Evolutionary conservation across 352 stramenopile species (phyloP).

Genomic region (Pythium vanterpoolii): DNA sequence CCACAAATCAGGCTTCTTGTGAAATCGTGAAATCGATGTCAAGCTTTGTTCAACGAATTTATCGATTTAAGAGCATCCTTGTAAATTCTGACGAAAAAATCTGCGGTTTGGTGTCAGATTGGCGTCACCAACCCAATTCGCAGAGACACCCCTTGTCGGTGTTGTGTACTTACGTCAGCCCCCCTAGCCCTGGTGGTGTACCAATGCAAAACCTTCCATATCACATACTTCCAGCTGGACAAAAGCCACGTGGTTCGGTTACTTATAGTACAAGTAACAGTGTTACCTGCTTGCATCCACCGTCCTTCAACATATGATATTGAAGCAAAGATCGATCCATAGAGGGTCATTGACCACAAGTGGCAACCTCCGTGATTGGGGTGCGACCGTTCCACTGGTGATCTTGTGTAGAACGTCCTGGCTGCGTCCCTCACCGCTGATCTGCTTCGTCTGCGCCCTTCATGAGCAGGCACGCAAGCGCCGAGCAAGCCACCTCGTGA

Average conservation of each 20-base stretch:
- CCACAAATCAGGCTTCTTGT: background rate
- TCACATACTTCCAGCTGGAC: slow-evolving; percentile 1
- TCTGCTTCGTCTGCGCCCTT: background rate
- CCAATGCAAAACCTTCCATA: slow-evolving; percentile 2
- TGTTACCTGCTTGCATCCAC: background rate
- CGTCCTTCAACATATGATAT: background rate
- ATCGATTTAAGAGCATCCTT: too few species aligned
- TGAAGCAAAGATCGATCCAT: background rate
- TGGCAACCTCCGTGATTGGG: background rate
- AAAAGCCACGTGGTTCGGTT: background rate
- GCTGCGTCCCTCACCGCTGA: background rate
- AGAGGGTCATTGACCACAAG: background rate
- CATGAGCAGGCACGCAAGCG: background rate
- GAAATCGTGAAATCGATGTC: background rate
- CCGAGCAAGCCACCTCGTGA: background rate
- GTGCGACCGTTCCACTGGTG: slow-evolving; percentile 1
- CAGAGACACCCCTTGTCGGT: slow-evolving; percentile 3
- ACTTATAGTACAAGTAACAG: background rate
- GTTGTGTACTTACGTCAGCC: slow-evolving; percentile 8
- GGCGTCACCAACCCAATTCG: slow-evolving; percentile 10
- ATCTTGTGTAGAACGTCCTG: background rate
- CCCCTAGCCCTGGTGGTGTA: slow-evolving; percentile 1
- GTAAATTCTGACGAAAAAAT: too few species aligned
- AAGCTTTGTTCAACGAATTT: background rate
- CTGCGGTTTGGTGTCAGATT: background rate